A percentile compares a stretch with the other conserved stretches of the same genome.
Conservation (phyloP, 768 basidiomycete species). For the Amanita muscaria region DNA sequence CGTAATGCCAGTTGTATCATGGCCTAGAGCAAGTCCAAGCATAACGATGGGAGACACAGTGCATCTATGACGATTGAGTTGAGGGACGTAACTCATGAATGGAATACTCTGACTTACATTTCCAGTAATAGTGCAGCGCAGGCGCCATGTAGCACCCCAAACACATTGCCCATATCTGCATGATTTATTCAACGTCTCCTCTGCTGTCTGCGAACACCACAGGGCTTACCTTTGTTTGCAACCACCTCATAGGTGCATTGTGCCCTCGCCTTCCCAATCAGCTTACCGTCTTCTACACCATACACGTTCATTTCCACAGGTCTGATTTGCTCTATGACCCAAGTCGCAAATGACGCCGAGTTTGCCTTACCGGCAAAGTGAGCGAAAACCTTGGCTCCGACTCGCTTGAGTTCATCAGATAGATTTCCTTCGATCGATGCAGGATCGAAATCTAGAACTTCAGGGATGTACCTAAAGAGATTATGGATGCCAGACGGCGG, state of each 20-base stretch:
- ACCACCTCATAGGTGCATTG: neutral
- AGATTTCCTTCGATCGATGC: conserved; percentile 24
- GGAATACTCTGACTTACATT: conserved; percentile 26
- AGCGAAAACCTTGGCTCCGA: conserved; percentile 20
- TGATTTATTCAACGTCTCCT: neutral
- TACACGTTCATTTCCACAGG: conserved; percentile 20
- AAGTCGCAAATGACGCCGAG: conserved; percentile 18
- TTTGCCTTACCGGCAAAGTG: conserved; percentile 21
- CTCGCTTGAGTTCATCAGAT: conserved; percentile 23
- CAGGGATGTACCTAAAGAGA: neutral
- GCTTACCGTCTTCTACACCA: conserved; percentile 10
- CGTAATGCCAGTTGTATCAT: conserved; percentile 38
- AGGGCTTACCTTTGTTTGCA: neutral
- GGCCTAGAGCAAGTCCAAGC: conserved; percentile 29
- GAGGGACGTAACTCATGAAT: neutral
- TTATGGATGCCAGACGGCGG: neutral
- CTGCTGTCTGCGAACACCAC: neutral
- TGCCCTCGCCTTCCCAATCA: neutral
- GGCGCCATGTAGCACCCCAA: conserved; percentile 43
- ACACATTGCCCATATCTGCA: conserved; percentile 48
- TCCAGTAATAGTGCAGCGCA: conserved; percentile 51
- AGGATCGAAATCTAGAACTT: conserved; percentile 14
- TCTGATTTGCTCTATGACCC: conserved; percentile 21
- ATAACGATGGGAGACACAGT: conserved; percentile 34
- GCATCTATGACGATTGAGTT: conserved; percentile 33